Evolutionary conservation across 495 filamentous ascomycete species (phyloP).

Genomic region (Xylaria curta): DNA sequence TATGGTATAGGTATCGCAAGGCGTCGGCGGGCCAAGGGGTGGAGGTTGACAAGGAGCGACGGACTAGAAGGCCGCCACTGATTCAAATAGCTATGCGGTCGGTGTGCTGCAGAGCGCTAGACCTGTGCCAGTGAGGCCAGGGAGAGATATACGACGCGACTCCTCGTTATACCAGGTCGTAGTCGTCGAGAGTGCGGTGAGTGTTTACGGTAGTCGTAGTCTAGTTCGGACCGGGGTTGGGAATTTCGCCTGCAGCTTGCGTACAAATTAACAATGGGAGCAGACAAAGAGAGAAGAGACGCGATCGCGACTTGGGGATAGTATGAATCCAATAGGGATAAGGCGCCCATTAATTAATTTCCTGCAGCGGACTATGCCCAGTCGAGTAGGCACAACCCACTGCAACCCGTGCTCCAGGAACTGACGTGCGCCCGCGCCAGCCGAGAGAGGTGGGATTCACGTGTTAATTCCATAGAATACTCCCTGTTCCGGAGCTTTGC

Average conservation of each 20-base stretch:
- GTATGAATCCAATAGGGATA: conserved; percentile 4
- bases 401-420: background rate
- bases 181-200: conserved; percentile 25
- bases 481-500: background rate
- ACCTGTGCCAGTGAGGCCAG: conserved; percentile 20
- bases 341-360: conserved; percentile 20
- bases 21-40: conserved; percentile 16
- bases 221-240: conserved; percentile 35
- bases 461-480: conserved; percentile 9
- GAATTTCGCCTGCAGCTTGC: conserved; percentile 37
- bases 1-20: background rate
- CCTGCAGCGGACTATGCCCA: conserved; percentile 5
- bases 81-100: conserved; percentile 19
- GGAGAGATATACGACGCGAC: conserved; percentile 20
- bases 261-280: conserved; percentile 18
- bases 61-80: conserved; percentile 25
- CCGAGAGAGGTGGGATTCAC: conserved; percentile 14
- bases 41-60: conserved; percentile 31
- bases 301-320: conserved; percentile 41
- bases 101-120: conserved; percentile 20
- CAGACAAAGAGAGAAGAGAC: conserved; percentile 28
- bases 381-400: conserved; percentile 7
- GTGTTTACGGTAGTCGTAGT: conserved; percentile 18
- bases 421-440: background rate
- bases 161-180: background rate